phyloP scores from a whole-genome alignment of 805 yeast genomes.

The Kodamaea kaohsiungensis region DNA sequence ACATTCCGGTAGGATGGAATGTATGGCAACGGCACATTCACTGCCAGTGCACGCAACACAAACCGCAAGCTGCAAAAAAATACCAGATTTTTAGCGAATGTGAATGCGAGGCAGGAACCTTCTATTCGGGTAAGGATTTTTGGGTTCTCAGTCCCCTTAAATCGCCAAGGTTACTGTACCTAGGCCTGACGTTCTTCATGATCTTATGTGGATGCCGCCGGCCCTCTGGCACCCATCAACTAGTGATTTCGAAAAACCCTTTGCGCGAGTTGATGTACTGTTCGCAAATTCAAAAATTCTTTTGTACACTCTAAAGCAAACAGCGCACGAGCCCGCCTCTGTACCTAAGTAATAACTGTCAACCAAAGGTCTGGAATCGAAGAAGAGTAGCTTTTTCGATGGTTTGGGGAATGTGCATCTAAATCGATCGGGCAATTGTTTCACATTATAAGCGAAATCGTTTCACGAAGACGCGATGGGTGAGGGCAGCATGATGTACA shows the following conservation, averaged over 20 bases:
- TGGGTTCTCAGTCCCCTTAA: too few species aligned
- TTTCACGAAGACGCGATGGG: not conserved
- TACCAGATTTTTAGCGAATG: not conserved
- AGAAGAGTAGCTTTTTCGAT: not conserved
- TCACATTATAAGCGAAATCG: not conserved
- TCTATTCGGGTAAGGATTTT: too few species aligned
- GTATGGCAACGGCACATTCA: not conserved
- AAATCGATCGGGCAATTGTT: not conserved
- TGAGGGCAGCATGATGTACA: not conserved
- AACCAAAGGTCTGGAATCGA: conserved; percentile 5
- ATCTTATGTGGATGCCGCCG: too few species aligned
- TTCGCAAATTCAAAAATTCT: not conserved
- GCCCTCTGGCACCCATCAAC: too few species aligned
- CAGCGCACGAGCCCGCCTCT: not conserved
- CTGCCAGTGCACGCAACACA: not conserved
- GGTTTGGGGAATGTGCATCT: not conserved
- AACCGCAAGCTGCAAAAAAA: not conserved
- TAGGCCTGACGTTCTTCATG: too few species aligned
- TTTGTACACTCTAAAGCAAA: not conserved
- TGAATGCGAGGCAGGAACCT: too few species aligned
- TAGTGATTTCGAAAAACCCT: too few species aligned
- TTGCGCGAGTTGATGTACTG: not conserved
- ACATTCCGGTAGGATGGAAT: not conserved
- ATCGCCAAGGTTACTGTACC: too few species aligned
- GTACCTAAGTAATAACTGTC: conserved; percentile 5